Percentiles rank a stretch among this genome's conserved stretches.
Conservation (phyloP, 208 protist species). For the Vickermania spadyakhi region DNA sequence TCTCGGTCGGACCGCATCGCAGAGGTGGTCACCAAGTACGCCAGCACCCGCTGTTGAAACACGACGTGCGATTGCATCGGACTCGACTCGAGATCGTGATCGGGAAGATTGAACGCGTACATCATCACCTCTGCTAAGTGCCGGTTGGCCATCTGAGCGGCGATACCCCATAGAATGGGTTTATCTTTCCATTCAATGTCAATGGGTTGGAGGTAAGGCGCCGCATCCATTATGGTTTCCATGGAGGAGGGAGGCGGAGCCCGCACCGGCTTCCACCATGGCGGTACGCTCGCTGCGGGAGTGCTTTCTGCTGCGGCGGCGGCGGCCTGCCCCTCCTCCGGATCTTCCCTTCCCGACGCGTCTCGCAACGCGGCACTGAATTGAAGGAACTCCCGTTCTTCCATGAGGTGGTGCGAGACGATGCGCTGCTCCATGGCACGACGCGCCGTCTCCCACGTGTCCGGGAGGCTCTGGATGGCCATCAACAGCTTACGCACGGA, state of each 20-base stretch:
- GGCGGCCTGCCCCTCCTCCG: neutral
- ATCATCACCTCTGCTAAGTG: constrained; percentile 24
- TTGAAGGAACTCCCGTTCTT: neutral
- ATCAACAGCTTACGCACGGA: neutral
- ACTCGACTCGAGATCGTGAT: neutral
- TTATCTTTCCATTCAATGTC: constrained; percentile 17
- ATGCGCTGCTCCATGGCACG: neutral
- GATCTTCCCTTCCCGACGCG: no score
- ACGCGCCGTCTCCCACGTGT: neutral
- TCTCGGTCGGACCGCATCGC: neutral
- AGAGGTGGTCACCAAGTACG: neutral
- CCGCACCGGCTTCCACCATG: neutral
- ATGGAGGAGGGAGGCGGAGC: neutral
- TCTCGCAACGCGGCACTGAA: neutral
- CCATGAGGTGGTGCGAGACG: neutral
- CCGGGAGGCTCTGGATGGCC: neutral
- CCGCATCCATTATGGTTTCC: no score
- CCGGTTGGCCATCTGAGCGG: constrained; percentile 21
- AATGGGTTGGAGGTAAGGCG: constrained; percentile 7
- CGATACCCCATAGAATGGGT: constrained; percentile 24
- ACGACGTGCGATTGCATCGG: neutral
- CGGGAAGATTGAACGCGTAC: constrained; percentile 21
- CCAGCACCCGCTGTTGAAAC: neutral
- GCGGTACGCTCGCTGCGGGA: neutral
- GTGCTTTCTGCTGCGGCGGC: neutral